phyloP scores from a whole-genome alignment of 768 basidiomycete species.

The Phlebiopsis gigantea region DNA sequence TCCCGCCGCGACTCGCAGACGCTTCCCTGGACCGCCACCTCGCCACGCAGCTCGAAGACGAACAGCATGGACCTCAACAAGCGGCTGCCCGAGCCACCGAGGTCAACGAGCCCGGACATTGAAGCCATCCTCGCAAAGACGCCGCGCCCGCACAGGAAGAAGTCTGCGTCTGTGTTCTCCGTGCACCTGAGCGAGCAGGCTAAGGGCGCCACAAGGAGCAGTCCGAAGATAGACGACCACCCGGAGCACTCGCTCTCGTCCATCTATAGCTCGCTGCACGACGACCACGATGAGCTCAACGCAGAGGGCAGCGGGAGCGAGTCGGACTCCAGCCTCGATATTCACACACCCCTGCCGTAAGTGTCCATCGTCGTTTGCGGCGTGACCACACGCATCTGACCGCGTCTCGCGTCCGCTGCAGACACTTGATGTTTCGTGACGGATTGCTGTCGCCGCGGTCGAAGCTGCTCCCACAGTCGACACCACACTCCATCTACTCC shows the following conservation, averaged over 20 bases:
- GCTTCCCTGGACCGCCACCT: constrained; percentile 5
- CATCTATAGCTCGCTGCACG: constrained; percentile 5
- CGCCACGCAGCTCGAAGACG: not conserved
- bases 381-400: not conserved
- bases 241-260: constrained; percentile 9
- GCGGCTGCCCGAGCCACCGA: not conserved
- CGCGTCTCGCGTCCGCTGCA: constrained; percentile 8
- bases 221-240: constrained; percentile 10
- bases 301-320: constrained; percentile 26
- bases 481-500: constrained; percentile 9
- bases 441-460: constrained; percentile 36
- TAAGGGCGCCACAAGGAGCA: not conserved
- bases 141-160: constrained; percentile 24
- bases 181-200: no score
- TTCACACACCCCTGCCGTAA: constrained; percentile 36
- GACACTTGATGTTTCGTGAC: constrained; percentile 36
- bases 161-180: constrained; percentile 18
- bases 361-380: constrained; percentile 11
- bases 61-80: not conserved
- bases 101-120: constrained; percentile 29
- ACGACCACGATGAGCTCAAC: constrained; percentile 10
- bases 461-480: constrained; percentile 29
- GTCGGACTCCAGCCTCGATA: constrained; percentile 33
- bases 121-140: constrained; percentile 27
- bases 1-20: constrained; percentile 7